Base-by-base conservation (phyloP, 2,329 filamentous ascomycete species). In the Fusarium praegraminearum region DNA sequence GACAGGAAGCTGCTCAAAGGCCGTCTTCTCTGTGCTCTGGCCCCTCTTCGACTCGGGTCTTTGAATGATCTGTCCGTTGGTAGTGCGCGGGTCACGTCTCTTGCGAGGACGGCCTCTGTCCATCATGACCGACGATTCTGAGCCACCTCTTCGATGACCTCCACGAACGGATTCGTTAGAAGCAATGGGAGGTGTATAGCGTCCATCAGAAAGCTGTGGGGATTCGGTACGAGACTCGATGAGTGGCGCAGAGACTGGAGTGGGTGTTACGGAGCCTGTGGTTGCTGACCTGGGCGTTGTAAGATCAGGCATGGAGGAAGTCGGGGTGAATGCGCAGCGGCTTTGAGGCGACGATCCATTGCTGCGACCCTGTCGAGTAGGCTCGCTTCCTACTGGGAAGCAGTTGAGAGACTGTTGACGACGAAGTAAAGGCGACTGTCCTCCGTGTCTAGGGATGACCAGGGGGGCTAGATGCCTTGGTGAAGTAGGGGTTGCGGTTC, bases 91-190 rank as follows among this genome's bases (percentile, higher is more conserved):
- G 26, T 87, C 85, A 15, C 75, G 75, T 55, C 86, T 81, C 77
- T 87, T 89, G 60, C 85, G 83, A 1, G 88, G 86, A n/a, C 88
- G 83, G 7, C 88, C 88, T 44, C 88, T 82, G 62, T 90, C 87
- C 83, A 88, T 86, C 62, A 84, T 41, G 35, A 51, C 85, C 15
- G 82, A 85, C 0, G 85, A 83, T 57, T 90, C 88, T 2, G 88
- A 90, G 51, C 83, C 83, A 22, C 84, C 83, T 50, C 87, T 81
- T 54, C 82, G 82, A 71, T 90, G 87, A 6, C 80, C 75, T 16
- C 28, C 45, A 12, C 51, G 46, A 50, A 24, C 50, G 41, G 59
- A 49, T 55, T 75, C 72, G 11, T 40, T 47, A n/a, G 57, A 59
- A n/a, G 44, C 61, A 24, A 62, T 61, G 4, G 79, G 77, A 40